phyloP scores from a whole-genome alignment of 1,284 basidiomycete species.

The Ustilago bromivora region DNA sequence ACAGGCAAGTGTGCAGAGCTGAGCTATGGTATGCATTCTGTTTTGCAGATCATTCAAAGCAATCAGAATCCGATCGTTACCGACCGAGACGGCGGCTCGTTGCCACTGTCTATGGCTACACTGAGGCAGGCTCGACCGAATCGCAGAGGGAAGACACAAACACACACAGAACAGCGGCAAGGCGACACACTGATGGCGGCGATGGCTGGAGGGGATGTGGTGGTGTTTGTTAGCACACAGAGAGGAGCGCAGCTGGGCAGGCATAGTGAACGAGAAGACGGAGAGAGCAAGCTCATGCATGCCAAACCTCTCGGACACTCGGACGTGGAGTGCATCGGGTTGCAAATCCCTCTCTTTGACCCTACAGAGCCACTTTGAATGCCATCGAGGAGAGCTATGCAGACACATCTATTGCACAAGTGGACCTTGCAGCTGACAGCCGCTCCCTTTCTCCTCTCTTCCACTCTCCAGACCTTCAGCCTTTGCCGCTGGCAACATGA shows the following conservation, averaged over 20 bases:
- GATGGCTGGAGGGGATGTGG: neutral
- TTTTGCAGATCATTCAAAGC: neutral
- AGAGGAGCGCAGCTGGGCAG: neutral
- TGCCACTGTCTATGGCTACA: neutral
- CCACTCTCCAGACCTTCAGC: neutral
- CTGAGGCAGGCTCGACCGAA: neutral
- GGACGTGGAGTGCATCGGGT: conserved; percentile 45
- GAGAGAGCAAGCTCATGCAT: conserved; percentile 18
- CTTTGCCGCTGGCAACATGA: neutral
- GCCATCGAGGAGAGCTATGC: neutral
- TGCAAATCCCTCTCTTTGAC: neutral
- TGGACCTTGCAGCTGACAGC: conserved; percentile 12
- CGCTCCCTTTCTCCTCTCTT: neutral
- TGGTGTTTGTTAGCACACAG: neutral
- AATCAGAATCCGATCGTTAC: neutral
- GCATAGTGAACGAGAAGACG: too few species aligned
- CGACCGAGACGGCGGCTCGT: conserved; percentile 6
- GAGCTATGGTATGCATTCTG: neutral
- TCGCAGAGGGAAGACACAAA: neutral
- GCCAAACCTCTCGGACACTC: conserved; percentile 49
- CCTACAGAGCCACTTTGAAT: neutral
- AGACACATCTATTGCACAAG: neutral
- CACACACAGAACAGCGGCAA: neutral
- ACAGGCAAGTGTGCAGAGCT: conserved; percentile 6
- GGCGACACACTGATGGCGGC: neutral